Base-by-base conservation (phyloP, 345 rosid genomes). In the Rhodomyrtus tomentosa region DNA sequence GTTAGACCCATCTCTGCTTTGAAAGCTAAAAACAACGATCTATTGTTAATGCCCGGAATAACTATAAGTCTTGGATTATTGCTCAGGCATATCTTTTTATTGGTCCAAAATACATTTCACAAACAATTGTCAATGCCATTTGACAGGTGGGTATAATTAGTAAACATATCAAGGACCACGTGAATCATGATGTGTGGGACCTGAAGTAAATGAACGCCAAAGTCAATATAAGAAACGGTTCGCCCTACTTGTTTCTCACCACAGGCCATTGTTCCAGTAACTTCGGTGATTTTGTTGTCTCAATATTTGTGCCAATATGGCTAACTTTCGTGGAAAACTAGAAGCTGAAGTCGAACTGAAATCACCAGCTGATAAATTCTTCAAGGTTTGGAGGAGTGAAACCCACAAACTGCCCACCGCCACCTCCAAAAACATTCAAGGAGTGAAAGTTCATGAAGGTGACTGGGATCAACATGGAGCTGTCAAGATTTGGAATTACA, bases 391-490 rank as follows among this genome's bases (percentile, higher is more conserved):
- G 38, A 87, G 82, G n/a, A 76, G 22, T 3, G 56, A 89, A 53
- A 5, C 32, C 14, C 84, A 84, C 49, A 76, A 85, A 3, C 5
- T 86, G 36, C 89, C 92, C 5, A 56, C 82, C 14, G 55, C 74
- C 38, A 18, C 86, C 36, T 42, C 92, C 12, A 13, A 49, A 0
- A 84, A 80, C 2, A 18, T 91, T 2, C 88, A 89, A n/a, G 86
- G 42, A 14, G 56, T 87, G 20, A 84, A 86, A 3, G 76, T 91
- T 14, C 91, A 88, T 51, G 86, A 89, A 85, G 92, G 91, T 49
- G 88, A 85, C 48, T 91, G 89, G 91, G 62, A 89, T 8, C 54
- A 85, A 10, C 80, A 36, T 7, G 90, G 91, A 25, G 84, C 91
- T 5, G 55, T 90, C 82, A 89, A 73, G 72, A 8, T 45, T 13